These are phyloP conservation scores for Exophiala sp. DNA, from an alignment of 2,329 filamentous ascomycete species.

Conservation along the genomic window DNA sequence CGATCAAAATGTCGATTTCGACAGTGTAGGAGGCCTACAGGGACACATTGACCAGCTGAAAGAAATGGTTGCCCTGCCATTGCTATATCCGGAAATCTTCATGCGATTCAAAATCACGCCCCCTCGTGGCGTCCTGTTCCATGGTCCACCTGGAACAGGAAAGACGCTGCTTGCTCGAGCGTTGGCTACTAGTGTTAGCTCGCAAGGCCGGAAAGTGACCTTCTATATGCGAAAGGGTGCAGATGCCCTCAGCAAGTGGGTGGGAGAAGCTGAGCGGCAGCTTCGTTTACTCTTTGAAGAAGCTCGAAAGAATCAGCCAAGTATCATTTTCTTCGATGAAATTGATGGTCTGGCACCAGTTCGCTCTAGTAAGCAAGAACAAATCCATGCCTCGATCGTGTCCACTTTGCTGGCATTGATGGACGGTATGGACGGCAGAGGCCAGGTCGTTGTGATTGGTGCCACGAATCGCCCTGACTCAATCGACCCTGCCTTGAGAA, in stretches of 20 bases:
- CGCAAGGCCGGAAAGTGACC: slow-evolving; percentile 88
- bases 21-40: slow-evolving; percentile 86
- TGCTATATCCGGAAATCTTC: slow-evolving; percentile 94
- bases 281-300: slow-evolving; percentile 92
- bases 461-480: slow-evolving; percentile 98
- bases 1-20: slow-evolving; percentile 88
- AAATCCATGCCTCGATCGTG: slow-evolving; percentile 97
- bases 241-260: slow-evolving; percentile 97
- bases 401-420: slow-evolving; percentile 90
- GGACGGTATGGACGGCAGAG: slow-evolving; percentile 98
- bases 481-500: slow-evolving; percentile 89
- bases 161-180: slow-evolving; percentile 95
- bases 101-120: slow-evolving; percentile 87
- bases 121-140: slow-evolving; percentile 90
- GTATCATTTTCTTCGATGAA: slow-evolving; percentile 99
- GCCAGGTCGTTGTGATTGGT: slow-evolving; percentile 96
- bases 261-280: slow-evolving; percentile 95
- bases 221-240: slow-evolving; percentile 99
- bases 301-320: slow-evolving; percentile 89
- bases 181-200: slow-evolving; percentile 83
- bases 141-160: slow-evolving; percentile 94
- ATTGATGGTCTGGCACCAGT: slow-evolving; percentile 96
- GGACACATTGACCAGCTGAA: slow-evolving; percentile 96
- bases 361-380: slow-evolving; percentile 95
- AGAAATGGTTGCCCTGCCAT: slow-evolving; percentile 93